These are phyloP conservation scores for Dictyostelium firmibasis DNA, from an alignment of 78 protist genomes.

Conservation along the genomic window DNA sequence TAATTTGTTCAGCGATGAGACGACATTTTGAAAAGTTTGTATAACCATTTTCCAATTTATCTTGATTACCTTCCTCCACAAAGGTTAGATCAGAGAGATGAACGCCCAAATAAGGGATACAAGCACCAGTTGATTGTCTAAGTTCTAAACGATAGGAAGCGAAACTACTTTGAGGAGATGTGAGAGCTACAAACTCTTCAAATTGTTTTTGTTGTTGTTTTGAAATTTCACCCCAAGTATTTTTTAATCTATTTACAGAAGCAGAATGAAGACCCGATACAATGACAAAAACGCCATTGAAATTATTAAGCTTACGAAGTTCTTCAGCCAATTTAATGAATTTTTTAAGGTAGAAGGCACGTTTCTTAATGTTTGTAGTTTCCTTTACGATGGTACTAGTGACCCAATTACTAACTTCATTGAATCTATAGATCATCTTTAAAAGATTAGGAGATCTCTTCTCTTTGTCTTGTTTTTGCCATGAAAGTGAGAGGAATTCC, in stretches of 20 bases:
- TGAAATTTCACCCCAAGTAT: conserved; percentile 84
- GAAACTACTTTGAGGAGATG: conserved; percentile 43
- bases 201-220: conserved; percentile 60
- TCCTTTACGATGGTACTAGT: conserved; percentile 49
- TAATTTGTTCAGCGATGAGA: conserved; percentile 71
- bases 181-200: conserved; percentile 36
- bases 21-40: conserved; percentile 79
- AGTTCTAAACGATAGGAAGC: conserved; percentile 78
- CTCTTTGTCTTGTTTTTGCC: conserved; percentile 87
- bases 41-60: conserved; percentile 74
- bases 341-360: conserved; percentile 39
- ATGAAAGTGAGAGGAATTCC: conserved; percentile 81
- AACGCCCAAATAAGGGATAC: conserved; percentile 88
- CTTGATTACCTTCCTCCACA: conserved; percentile 87
- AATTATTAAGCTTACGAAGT: conserved; percentile 81
- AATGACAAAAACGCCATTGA: conserved; percentile 85
- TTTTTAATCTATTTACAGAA: conserved; percentile 80
- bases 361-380: conserved; percentile 28
- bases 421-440: conserved; percentile 88
- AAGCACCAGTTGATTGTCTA: conserved; percentile 70
- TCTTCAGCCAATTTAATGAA: conserved; percentile 60
- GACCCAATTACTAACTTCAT: conserved; percentile 75
- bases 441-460: conserved; percentile 84
- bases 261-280: conserved; percentile 83
- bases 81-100: conserved; percentile 86